phyloP scores from a whole-genome alignment of 345 rosid species.

The Linum trigynum region DNA sequence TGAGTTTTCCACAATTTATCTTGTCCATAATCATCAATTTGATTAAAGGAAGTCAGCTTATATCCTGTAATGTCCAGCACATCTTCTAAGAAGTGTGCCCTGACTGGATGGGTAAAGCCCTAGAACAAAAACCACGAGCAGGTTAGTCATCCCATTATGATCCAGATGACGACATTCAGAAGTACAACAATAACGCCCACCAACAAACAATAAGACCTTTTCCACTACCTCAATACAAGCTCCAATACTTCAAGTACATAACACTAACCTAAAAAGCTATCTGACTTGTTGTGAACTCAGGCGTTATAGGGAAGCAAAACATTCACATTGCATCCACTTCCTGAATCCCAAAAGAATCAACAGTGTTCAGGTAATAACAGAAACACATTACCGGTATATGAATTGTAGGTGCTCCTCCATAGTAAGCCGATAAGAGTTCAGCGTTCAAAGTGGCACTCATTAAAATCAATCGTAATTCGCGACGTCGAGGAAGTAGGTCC shows the following conservation, averaged over 20 bases:
- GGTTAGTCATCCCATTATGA: background rate
- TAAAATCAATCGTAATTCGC: conserved; percentile 81
- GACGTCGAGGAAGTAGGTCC: conserved; percentile 94
- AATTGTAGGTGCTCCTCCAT: conserved; percentile 81
- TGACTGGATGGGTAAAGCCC: conserved; percentile 94
- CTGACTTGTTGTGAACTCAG: background rate
- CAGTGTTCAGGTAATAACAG: background rate
- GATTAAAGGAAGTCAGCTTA: conserved; percentile 80
- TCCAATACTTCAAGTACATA: background rate
- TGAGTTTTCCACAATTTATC: conserved; percentile 95
- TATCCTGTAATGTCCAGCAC: conserved; percentile 80
- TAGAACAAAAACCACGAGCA: conserved; percentile 18
- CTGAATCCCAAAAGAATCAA: background rate
- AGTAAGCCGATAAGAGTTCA: conserved; percentile 83
- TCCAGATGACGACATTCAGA: background rate
- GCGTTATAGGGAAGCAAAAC: no score
- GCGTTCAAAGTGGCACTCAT: conserved; percentile 99
- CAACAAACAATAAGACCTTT: background rate
- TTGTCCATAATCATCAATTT: conserved; percentile 98
- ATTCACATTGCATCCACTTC: background rate
- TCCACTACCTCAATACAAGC: background rate
- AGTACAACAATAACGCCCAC: background rate
- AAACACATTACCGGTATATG: conserved; percentile 72
- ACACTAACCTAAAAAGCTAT: background rate
- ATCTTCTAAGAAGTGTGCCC: conserved; percentile 78